Percentiles rank a stretch among this genome's conserved stretches.
phyloP scores from a whole-genome alignment of 805 yeast species.

The Ascoidea rubescens region DNA sequence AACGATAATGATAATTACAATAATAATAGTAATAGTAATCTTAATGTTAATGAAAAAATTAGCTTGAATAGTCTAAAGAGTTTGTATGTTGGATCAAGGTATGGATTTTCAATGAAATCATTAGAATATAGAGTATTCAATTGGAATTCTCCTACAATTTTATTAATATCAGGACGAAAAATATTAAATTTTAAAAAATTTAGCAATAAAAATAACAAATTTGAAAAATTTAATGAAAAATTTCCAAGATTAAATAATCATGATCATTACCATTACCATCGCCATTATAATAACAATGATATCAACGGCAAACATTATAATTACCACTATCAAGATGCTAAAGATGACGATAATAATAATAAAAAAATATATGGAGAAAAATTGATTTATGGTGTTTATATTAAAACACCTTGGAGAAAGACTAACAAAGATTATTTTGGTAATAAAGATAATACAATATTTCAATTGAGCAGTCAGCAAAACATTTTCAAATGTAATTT shows the following conservation, averaged over 20 bases:
- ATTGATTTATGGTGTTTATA: conserved; percentile 48
- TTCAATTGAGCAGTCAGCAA: conserved; percentile 56
- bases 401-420: conserved; percentile 63
- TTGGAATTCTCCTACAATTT: conserved; percentile 79
- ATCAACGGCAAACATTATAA: conserved; percentile 2
- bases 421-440: conserved; percentile 69
- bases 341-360: background rate
- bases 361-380: conserved; percentile 13
- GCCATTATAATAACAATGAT: background rate
- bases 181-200: conserved; percentile 14
- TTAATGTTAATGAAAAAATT: background rate
- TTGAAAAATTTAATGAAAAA: conserved; percentile 29
- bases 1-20: background rate
- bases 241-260: conserved; percentile 26
- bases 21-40: background rate
- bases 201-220: conserved; percentile 1
- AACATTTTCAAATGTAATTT: conserved; percentile 30
- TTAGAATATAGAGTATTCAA: conserved; percentile 74
- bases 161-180: conserved; percentile 54
- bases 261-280: conserved; percentile 5
- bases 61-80: conserved; percentile 2
- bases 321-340: conserved; percentile 1
- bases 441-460: conserved; percentile 36
- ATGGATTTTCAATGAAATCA: conserved; percentile 79
- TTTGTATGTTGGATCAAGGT: conserved; percentile 9